These are phyloP conservation scores for Acanthamoeba quina DNA, from an alignment of 208 protist genomes.

Conservation along the genomic window DNA sequence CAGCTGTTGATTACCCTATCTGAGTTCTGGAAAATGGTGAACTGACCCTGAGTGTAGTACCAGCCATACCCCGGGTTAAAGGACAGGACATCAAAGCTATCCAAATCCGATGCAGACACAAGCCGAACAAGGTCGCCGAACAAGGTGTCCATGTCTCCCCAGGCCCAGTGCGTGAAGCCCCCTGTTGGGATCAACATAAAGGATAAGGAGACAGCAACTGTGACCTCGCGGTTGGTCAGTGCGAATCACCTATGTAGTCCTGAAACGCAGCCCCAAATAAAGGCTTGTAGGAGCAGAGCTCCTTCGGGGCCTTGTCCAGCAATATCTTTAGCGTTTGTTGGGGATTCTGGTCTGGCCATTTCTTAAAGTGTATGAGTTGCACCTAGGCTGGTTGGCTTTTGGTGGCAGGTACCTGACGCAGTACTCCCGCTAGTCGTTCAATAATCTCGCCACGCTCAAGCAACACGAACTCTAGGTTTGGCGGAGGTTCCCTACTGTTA, in stretches of 20 bases:
- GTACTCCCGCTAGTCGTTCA: background rate
- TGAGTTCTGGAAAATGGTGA: background rate
- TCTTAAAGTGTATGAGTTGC: background rate
- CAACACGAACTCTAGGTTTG: background rate
- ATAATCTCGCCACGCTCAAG: background rate
- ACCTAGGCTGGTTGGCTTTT: background rate
- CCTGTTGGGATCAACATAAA: background rate
- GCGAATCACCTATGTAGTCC: background rate
- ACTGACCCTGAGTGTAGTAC: constrained; percentile 8
- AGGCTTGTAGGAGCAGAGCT: background rate
- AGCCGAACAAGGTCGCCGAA: background rate
- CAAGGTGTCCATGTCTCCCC: background rate
- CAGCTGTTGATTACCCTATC: background rate
- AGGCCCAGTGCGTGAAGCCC: background rate
- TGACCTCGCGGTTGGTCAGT: background rate
- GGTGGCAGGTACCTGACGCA: background rate
- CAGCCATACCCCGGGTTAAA: background rate
- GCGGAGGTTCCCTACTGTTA: background rate
- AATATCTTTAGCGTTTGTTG: background rate
- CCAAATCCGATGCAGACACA: background rate
- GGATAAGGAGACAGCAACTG: background rate
- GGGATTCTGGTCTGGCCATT: background rate
- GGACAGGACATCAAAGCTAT: background rate
- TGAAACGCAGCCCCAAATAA: background rate
- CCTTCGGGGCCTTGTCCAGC: background rate